These are phyloP conservation scores for Gossypium ekmanianum DNA, from an alignment of 345 rosid species.

Conservation along the genomic window DNA sequence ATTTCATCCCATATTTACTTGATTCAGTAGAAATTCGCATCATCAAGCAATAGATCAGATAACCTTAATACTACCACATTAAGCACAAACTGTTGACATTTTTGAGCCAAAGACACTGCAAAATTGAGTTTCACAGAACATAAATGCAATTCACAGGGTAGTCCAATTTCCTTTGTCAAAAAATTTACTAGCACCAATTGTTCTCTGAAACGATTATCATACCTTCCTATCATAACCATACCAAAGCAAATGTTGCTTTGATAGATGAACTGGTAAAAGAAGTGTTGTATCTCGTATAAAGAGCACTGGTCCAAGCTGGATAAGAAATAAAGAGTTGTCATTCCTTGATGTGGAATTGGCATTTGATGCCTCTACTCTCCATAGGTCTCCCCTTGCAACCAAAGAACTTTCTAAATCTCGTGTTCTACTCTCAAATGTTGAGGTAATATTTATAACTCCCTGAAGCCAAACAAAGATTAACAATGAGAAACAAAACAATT, in stretches of 20 bases:
- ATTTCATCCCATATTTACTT: neutral
- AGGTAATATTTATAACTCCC: conserved; percentile 73
- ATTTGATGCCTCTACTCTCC: conserved; percentile 87
- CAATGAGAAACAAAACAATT: neutral
- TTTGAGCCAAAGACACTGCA: neutral
- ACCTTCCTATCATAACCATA: conserved; percentile 97
- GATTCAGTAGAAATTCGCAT: neutral
- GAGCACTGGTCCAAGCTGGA: conserved; percentile 92
- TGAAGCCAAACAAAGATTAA: conserved; percentile 29
- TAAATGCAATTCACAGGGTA: neutral
- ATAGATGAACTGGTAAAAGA: conserved; percentile 82
- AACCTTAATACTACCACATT: neutral
- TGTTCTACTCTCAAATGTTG: conserved; percentile 76
- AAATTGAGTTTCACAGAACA: neutral
- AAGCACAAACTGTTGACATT: neutral
- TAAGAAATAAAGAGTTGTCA: conserved; percentile 75
- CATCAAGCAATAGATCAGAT: neutral
- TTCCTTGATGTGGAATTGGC: conserved; percentile 56
- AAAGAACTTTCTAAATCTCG: conserved; percentile 67
- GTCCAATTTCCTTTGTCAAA: neutral
- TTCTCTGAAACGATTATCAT: conserved; percentile 16
- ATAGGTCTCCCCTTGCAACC: conserved; percentile 90
- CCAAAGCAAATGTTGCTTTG: conserved; percentile 98
- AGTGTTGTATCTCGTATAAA: conserved; percentile 87
- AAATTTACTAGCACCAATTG: neutral